Evolutionary conservation across 2,329 filamentous ascomycete species (phyloP).

Genomic region (Hymenoscyphus linearis): DNA sequence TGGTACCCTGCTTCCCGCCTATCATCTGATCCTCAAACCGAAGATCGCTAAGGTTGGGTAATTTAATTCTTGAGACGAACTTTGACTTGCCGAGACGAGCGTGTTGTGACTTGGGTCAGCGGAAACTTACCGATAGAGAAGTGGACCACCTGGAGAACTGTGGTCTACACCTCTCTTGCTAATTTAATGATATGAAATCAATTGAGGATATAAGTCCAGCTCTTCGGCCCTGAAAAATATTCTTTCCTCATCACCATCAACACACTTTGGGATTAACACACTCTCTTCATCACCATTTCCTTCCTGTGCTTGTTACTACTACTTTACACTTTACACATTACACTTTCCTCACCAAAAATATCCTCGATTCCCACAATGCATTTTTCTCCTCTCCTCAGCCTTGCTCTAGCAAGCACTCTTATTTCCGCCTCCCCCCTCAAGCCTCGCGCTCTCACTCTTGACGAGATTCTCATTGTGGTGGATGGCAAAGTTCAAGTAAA

Average conservation of each 20-base stretch:
- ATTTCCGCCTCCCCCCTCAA: neutral
- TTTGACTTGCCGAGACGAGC: neutral
- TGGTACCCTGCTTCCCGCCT: neutral
- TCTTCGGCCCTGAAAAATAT: neutral
- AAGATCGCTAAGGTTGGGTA: neutral
- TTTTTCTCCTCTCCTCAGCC: constrained; percentile 1
- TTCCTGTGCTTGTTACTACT: neutral
- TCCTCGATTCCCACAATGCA: neutral
- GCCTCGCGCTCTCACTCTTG: constrained; percentile 13
- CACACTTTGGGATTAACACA: neutral
- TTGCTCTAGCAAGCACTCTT: constrained; percentile 9
- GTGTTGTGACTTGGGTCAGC: neutral
- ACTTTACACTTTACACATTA: neutral
- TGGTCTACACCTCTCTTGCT: neutral
- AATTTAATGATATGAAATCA: neutral
- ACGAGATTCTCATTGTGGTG: constrained; percentile 28
- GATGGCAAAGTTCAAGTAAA: constrained; percentile 26
- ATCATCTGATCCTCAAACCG: neutral
- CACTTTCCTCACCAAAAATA: constrained; percentile 1
- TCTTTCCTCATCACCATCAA: neutral
- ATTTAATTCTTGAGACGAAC: neutral
- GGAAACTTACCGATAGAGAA: neutral
- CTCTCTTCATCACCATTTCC: neutral
- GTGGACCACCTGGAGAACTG: neutral
- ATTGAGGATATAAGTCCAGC: neutral